Evolutionary conservation across 2,329 filamentous ascomycete species (phyloP).

Genomic region (Colletotrichum gigasporum): DNA sequence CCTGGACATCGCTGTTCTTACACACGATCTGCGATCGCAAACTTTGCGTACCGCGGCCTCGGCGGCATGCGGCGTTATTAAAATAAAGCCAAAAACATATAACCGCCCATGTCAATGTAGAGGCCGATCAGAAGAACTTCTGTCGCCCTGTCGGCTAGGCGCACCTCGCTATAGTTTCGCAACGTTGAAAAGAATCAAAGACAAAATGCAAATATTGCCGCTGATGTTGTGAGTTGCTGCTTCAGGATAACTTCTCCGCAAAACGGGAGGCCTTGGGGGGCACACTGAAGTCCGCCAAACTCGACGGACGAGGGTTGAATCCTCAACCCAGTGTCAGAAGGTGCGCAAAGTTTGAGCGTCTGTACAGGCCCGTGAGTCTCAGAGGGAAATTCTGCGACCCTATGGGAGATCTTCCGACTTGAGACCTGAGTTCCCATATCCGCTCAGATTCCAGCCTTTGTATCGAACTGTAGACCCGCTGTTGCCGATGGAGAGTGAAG

Average conservation of each 20-base stretch:
- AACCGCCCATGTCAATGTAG: not conserved
- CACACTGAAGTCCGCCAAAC: constrained; percentile 16
- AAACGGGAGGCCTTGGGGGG: constrained; percentile 19
- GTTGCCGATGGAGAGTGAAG: constrained; percentile 35
- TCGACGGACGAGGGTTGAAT: constrained; percentile 8
- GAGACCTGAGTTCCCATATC: constrained; percentile 51
- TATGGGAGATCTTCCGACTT: constrained; percentile 43
- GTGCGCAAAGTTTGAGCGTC: not conserved
- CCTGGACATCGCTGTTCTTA: constrained; percentile 1
- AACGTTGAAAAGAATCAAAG: not conserved
- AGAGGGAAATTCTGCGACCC: constrained; percentile 29
- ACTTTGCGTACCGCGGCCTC: constrained; percentile 13
- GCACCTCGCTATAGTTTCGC: not conserved
- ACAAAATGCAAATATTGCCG: constrained; percentile 13
- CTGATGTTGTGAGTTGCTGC: not conserved
- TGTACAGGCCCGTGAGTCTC: not conserved
- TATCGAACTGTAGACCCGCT: constrained; percentile 41
- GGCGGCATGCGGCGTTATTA: not conserved
- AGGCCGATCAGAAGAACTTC: constrained; percentile 9
- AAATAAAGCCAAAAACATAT: not conserved
- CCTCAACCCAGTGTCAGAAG: not conserved
- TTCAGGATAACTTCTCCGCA: constrained; percentile 29
- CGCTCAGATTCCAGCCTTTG: constrained; percentile 50
- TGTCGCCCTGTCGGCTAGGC: not conserved
- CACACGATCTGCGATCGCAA: constrained; percentile 25